phyloP scores from a whole-genome alignment of 2,329 filamentous ascomycete genomes.

The Bipolaris sorokiniana region DNA sequence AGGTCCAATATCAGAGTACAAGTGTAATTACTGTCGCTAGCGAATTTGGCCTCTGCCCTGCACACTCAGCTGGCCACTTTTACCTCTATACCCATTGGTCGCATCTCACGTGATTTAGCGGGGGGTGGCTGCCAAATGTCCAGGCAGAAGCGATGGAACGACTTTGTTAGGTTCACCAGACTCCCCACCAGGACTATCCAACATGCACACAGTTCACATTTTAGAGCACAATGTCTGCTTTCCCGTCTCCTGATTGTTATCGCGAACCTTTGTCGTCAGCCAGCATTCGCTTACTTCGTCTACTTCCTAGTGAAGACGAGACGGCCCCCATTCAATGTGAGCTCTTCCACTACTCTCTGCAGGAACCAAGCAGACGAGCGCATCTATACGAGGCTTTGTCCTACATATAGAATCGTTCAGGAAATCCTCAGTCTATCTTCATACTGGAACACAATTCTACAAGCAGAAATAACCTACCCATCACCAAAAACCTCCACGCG shows the following conservation, averaged over 20 bases:
- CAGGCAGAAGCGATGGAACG: neutral
- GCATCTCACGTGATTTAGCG: neutral
- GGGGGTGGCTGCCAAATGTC: neutral
- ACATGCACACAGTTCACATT: neutral
- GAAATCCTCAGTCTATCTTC: slow-evolving; percentile 10
- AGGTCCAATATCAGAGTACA: too few species aligned
- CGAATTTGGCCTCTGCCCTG: neutral
- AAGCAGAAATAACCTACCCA: neutral
- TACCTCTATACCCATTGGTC: neutral
- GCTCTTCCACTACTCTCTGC: slow-evolving; percentile 19
- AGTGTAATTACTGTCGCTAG: neutral
- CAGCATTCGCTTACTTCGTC: slow-evolving; percentile 21
- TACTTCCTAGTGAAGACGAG: slow-evolving; percentile 15
- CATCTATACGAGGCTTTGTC: slow-evolving; percentile 18
- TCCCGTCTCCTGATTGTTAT: neutral
- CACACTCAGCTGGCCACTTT: neutral
- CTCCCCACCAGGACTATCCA: neutral
- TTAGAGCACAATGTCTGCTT: neutral
- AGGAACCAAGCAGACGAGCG: slow-evolving; percentile 4
- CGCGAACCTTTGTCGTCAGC: neutral
- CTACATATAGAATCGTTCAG: slow-evolving; percentile 14
- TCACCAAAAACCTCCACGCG: slow-evolving; percentile 16
- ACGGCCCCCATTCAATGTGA: slow-evolving; percentile 14
- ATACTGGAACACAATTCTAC: slow-evolving; percentile 3
- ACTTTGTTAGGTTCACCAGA: neutral